Evolutionary conservation across 2,329 filamentous ascomycete genomes (phyloP).

Genomic region (Botrytis fragariae): DNA sequence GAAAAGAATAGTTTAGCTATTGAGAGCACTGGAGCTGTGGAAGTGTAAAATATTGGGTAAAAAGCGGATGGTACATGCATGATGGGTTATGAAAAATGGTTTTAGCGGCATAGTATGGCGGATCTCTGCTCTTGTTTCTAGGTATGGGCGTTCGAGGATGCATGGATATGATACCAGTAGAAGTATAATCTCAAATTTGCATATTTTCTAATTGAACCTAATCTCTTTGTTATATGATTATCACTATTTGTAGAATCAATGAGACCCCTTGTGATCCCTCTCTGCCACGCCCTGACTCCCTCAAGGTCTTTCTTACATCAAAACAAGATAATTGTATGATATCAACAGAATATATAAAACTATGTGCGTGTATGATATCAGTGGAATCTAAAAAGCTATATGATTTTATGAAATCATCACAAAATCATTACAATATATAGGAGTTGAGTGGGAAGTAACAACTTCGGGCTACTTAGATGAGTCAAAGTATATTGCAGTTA

Average conservation of each 20-base stretch:
- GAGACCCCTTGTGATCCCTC: not conserved
- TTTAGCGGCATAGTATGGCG: constrained; percentile 8
- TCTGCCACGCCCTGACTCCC: not conserved
- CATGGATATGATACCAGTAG: not conserved
- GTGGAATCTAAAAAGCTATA: not conserved
- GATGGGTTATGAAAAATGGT: constrained; percentile 2
- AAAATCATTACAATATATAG: not conserved
- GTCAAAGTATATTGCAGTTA: not conserved
- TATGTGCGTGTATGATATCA: not conserved
- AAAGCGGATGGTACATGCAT: not conserved
- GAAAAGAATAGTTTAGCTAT: constrained; percentile 59
- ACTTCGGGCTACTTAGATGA: not conserved
- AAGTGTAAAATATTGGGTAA: not conserved
- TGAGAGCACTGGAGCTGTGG: constrained; percentile 18
- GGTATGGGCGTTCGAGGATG: not conserved
- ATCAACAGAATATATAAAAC: not conserved
- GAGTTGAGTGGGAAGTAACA: not conserved
- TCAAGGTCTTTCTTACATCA: not conserved
- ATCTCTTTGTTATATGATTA: not conserved
- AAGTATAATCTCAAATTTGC: not conserved
- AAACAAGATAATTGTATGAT: not conserved
- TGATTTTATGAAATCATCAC: not conserved
- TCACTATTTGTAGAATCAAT: not conserved
- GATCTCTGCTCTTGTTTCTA: constrained; percentile 11
- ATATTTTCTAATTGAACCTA: not conserved